Evolutionary conservation across 148 eudicot genomes (phyloP).

Genomic region (Camellia lanceoleosa): DNA sequence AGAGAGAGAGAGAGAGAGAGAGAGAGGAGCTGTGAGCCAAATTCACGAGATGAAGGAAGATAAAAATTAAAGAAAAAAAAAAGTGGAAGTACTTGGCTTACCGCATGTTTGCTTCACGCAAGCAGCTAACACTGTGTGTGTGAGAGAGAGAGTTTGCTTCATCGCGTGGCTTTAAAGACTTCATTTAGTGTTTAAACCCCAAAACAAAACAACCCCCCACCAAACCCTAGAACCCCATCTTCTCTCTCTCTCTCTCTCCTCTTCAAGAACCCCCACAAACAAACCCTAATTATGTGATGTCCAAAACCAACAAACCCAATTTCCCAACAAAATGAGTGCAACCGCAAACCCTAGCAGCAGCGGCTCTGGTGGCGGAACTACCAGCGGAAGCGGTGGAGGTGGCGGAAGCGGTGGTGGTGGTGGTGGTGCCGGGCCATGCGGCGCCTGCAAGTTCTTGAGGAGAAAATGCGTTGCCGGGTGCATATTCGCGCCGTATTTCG

Average conservation of each 20-base stretch:
- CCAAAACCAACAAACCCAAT: neutral
- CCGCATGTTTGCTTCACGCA: slow-evolving; percentile 98
- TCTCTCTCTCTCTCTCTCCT: slow-evolving; percentile 10
- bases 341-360: slow-evolving; percentile 35
- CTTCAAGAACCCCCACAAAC: slow-evolving; percentile 5
- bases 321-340: slow-evolving; percentile 31
- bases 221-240: slow-evolving; percentile 24
- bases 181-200: slow-evolving; percentile 23
- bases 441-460: slow-evolving; percentile 89
- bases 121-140: slow-evolving; percentile 38
- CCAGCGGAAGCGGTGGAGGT: slow-evolving; percentile 22
- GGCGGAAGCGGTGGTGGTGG: slow-evolving; percentile 28
- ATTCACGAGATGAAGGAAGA: slow-evolving; percentile 36
- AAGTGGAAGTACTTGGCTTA: slow-evolving; percentile 37
- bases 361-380: slow-evolving; percentile 6
- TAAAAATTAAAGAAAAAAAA: slow-evolving; percentile 10
- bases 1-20: slow-evolving; percentile 10
- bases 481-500: slow-evolving; percentile 91
- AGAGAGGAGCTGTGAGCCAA: slow-evolving; percentile 26
- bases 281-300: slow-evolving; percentile 19
- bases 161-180: slow-evolving; percentile 91
- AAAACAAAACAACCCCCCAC: slow-evolving; percentile 17
- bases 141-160: slow-evolving; percentile 47
- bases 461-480: slow-evolving; percentile 88
- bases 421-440: slow-evolving; percentile 78